Evolutionary conservation across 495 filamentous ascomycete species (phyloP), one percentile per base, ranked within the genome.

Genomic region (Annulohypoxylon maeteangense): DNA sequence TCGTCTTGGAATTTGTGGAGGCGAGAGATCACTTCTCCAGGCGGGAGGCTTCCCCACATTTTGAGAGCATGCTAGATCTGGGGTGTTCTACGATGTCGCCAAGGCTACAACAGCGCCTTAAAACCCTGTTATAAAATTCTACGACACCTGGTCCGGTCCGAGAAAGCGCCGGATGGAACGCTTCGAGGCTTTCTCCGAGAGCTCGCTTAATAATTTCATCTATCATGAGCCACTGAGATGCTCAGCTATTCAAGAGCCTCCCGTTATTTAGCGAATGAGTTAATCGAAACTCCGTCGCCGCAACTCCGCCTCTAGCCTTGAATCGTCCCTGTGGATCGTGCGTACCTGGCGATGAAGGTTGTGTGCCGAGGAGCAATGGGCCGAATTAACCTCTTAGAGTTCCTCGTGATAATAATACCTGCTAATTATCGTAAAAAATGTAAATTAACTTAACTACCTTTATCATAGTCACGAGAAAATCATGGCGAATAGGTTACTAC

Each of bases 81-180:
- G 70, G 70, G 70, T 56, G 16, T 65, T 22, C 38, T 18, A 47
- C n/a, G 25, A 64, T 7, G 54, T 8, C 31, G 47, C 70, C 53
- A 68, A 68, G 68, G 38, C 36, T 47, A 40, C 31, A 16, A 11
- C 58, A 31, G 48, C 42, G 51, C 25, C 12, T 45, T 47, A 71
- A 23, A 59, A 54, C 62, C 56, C 48, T 36, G 47, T 50, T n/a
- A 23, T 56, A 23, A 47, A 62, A 32, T n/a, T 14, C 23, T 31
- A 40, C 42, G 50, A 29, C n/a, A 40, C 50, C 1, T 62, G 16
- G 53, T 45, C 54, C 47, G 29, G 48, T 40, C 70, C 70, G 70
- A 72, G 60, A 72, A 65, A 72, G 53, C 57, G 70, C 70, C 70
- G 70, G 65, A 65, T 68, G 65, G 47, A 56, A 72, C 64, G 23